A percentile compares a stretch with the other conserved stretches of the same genome.
These are phyloP conservation scores for Exophiala sideris DNA, from an alignment of 2,329 filamentous ascomycete genomes.

Conservation along the genomic window DNA sequence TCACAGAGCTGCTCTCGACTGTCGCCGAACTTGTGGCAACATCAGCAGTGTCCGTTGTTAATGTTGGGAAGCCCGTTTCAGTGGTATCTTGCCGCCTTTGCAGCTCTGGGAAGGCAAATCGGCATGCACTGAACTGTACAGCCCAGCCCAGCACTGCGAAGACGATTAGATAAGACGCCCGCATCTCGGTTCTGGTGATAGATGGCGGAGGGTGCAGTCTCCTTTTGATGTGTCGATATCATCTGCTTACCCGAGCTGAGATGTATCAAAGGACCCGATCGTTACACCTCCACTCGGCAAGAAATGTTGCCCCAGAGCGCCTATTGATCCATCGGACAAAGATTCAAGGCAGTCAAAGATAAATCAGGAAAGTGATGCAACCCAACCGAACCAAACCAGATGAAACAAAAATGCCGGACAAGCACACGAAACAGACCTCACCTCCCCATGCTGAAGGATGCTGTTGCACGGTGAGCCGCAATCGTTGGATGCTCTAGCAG, in stretches of 20 bases:
- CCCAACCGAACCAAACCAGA: too few relatives aligned
- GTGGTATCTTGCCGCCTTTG: conserved; percentile 15
- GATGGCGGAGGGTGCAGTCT: neutral
- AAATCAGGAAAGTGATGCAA: neutral
- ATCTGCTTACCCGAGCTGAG: conserved; percentile 2
- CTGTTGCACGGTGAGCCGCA: neutral
- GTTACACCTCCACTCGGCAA: conserved; percentile 12
- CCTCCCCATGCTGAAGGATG: neutral
- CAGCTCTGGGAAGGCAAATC: neutral
- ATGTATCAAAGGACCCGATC: conserved; percentile 1
- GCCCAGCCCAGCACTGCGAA: conserved; percentile 11
- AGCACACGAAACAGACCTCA: neutral
- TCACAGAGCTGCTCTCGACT: conserved; percentile 1
- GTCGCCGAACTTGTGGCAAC: neutral
- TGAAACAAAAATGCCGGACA: too few relatives aligned
- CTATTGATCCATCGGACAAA: conserved; percentile 7
- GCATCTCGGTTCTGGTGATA: conserved; percentile 9
- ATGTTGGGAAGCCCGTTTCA: conserved; percentile 9
- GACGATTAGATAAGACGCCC: conserved; percentile 3
- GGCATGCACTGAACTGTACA: neutral
- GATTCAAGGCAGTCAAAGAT: neutral
- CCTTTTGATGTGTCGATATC: conserved; percentile 2
- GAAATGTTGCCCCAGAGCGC: conserved; percentile 1
- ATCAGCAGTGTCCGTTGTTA: conserved; percentile 12
- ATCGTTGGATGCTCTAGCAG: neutral